phyloP scores from a whole-genome alignment of 2,329 filamentous ascomycete genomes.

The Incumbomyces delicatus region DNA sequence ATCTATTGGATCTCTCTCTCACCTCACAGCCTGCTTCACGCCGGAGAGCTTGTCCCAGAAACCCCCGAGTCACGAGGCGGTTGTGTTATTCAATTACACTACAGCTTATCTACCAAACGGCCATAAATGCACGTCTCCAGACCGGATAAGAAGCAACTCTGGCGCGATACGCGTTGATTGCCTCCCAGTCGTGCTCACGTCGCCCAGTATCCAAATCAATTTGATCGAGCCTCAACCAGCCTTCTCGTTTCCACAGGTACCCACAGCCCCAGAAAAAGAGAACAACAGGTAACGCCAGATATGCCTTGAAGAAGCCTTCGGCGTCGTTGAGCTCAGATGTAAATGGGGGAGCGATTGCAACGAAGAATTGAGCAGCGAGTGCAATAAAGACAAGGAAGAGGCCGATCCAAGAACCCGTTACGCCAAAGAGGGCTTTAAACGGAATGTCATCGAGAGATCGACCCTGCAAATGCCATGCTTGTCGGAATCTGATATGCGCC shows the following conservation, averaged over 20 bases:
- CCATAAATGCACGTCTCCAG: constrained; percentile 9
- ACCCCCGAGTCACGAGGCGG: no score
- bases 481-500: constrained; percentile 79
- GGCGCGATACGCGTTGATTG: constrained; percentile 40
- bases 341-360: constrained; percentile 65
- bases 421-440: constrained; percentile 69
- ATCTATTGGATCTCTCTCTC: no score
- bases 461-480: constrained; percentile 62
- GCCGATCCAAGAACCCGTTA: constrained; percentile 71
- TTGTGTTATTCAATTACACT: not conserved
- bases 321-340: constrained; percentile 38
- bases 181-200: constrained; percentile 55
- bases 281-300: constrained; percentile 50
- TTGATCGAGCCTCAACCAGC: constrained; percentile 48
- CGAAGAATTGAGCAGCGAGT: constrained; percentile 79
- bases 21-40: no score
- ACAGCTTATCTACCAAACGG: not conserved
- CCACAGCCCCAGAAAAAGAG: constrained; percentile 46
- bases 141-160: constrained; percentile 7
- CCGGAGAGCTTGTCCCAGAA: no score
- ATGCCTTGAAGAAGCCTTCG: constrained; percentile 58
- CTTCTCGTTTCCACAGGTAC: constrained; percentile 55
- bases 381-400: constrained; percentile 66
- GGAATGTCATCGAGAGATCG: constrained; percentile 67
- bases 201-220: constrained; percentile 61